Conservation (phyloP, 768 basidiomycete genomes). For the Phylloporus scabripes region DNA sequence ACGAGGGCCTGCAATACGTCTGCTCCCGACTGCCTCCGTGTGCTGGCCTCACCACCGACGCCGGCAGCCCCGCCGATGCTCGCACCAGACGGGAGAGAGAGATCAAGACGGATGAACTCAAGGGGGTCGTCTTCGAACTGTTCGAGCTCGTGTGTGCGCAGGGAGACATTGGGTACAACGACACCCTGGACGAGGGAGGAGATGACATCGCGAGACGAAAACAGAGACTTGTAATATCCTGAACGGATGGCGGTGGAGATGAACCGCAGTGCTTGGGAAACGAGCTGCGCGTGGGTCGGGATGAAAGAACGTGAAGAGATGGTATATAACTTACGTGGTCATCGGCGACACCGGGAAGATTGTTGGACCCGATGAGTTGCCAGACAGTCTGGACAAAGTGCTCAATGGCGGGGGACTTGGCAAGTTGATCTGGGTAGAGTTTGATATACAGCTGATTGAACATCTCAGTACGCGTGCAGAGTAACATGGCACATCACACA, state of each 20-base stretch:
- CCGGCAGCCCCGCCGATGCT: constrained; percentile 30
- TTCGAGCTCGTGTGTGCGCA: constrained; percentile 87
- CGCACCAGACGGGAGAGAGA: constrained; percentile 41
- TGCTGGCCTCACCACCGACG: constrained; percentile 57
- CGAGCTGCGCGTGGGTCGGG: constrained; percentile 46
- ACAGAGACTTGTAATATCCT: constrained; percentile 74
- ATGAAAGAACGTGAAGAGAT: neutral
- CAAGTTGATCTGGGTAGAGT: constrained; percentile 73
- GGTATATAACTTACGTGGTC: constrained; percentile 53
- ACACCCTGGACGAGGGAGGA: constrained; percentile 82
- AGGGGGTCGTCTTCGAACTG: constrained; percentile 97
- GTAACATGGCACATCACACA: constrained; percentile 24
- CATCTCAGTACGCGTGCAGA: neutral
- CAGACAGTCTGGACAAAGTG: constrained; percentile 86
- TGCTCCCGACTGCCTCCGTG: constrained; percentile 86
- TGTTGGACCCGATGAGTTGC: constrained; percentile 69
- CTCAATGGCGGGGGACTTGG: constrained; percentile 56
- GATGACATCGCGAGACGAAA: constrained; percentile 78
- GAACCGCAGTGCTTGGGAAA: constrained; percentile 87
- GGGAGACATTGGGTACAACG: constrained; percentile 86
- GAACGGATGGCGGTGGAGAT: constrained; percentile 90
- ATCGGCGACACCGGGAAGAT: constrained; percentile 63
- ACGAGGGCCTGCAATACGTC: constrained; percentile 95
- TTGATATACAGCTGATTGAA: constrained; percentile 64
- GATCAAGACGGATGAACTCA: constrained; percentile 54